Base-by-base conservation (phyloP, 768 basidiomycete species). In the Tremella mesenterica region DNA sequence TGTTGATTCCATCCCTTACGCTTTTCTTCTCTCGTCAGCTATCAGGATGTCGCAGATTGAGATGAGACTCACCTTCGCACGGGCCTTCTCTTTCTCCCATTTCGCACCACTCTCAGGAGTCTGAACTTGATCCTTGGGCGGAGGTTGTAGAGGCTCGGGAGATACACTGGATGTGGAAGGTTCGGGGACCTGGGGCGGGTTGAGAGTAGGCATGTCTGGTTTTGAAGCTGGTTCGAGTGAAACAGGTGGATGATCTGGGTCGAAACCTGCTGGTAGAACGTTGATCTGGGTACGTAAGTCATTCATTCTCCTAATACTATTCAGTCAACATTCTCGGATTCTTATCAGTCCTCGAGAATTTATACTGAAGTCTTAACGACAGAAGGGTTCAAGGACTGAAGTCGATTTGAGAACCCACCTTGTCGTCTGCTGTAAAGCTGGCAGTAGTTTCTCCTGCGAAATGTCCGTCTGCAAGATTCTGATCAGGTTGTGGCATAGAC, bases 401-500 rank as follows among this genome's bases (percentile, higher is more conserved):
- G 4, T 14, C 18, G 0, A 54, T 64, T 46, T 46, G n/a, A n/a
- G n/a, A n/a, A n/a, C n/a, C n/a, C n/a, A 67, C 70, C 63, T 85
- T 86, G 47, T 75, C 66, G 45, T 72, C 67, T 8, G 63, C 61
- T 41, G 48, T 69, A 67, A 23, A n/a, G 77, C 62, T 27, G 76
- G 20, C 75, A 71, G 46, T 54, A 21, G 75, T 70, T 18, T 71
- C 69, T 10, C 71, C 71, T 4, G 31, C 39, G 39, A 73, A 73
- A 79, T 75, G 48, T 21, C 76, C 82, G 67, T 80, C 83, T 16
- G 55, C 53, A 20, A 88, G 76, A 28, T 76, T 79, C 3, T 78
- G 81, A 65, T 86, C 82, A 44, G 86, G 79, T 34, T 78, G 79
- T 12, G 86, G 84, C 78, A 83, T 75, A 43, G 65, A 57, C 33